A percentile compares a stretch with the other conserved stretches of the same genome.
phyloP scores from a whole-genome alignment of 345 rosid species.

The Atalantia buxifolia region DNA sequence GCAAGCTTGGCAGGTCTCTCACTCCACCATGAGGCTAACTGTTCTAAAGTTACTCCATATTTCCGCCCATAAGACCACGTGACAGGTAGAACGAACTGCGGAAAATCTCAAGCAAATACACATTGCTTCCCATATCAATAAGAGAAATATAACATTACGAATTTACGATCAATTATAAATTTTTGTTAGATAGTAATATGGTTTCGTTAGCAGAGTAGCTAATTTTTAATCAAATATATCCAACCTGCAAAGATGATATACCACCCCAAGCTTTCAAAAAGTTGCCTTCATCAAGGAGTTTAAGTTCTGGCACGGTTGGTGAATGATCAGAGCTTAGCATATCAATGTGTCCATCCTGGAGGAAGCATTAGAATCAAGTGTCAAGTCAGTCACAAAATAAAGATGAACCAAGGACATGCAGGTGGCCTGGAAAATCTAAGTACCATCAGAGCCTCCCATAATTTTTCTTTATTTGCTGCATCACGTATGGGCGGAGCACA shows the following conservation, averaged over 20 bases:
- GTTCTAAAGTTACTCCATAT: slow-evolving; percentile 70
- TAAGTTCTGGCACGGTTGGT: slow-evolving; percentile 79
- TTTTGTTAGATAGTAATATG: neutral
- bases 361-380: slow-evolving; percentile 10
- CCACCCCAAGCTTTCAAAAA: slow-evolving; percentile 99
- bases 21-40: slow-evolving; percentile 85
- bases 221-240: neutral
- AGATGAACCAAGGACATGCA: neutral
- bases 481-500: slow-evolving; percentile 94
- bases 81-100: slow-evolving; percentile 90
- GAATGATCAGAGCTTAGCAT: slow-evolving; percentile 97
- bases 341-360: slow-evolving; percentile 85
- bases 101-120: slow-evolving; percentile 29
- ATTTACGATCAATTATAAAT: too few species aligned
- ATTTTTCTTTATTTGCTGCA: slow-evolving; percentile 62
- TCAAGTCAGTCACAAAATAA: slow-evolving; percentile 9
- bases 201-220: neutral
- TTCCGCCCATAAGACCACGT: slow-evolving; percentile 84
- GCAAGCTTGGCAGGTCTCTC: slow-evolving; percentile 88
- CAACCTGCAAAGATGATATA: slow-evolving; percentile 91
- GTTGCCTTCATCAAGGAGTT: slow-evolving; percentile 68
- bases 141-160: neutral
- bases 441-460: slow-evolving; percentile 95
- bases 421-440: neutral
- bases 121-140: slow-evolving; percentile 17